A percentile compares a stretch with the other conserved stretches of the same genome.
Evolutionary conservation across 129 eudicot species (phyloP).

Genomic region (Pseudognaphalium luteoalbum): DNA sequence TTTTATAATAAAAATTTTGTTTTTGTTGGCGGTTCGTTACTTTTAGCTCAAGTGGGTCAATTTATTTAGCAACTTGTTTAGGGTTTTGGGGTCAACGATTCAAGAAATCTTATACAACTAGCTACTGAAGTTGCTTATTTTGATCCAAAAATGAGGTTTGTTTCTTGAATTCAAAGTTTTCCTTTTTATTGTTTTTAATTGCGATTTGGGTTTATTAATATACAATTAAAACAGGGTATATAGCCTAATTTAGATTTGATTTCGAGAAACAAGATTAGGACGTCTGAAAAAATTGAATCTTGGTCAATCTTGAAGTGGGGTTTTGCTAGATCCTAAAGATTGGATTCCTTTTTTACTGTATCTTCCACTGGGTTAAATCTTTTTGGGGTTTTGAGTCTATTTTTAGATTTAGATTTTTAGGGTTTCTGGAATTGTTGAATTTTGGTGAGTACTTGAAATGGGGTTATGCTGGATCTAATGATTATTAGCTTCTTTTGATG

Average conservation of each 20-base stretch:
- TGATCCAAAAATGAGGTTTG: conserved; percentile 27
- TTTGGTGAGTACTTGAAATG: conserved; percentile 6
- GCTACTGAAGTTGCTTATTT: conserved; percentile 12
- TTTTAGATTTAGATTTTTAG: conserved; percentile 2
- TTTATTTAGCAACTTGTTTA: neutral
- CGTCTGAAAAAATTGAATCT: conserved; percentile 17
- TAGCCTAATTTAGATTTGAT: neutral
- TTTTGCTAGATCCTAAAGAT: conserved; percentile 23
- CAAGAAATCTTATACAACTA: conserved; percentile 19
- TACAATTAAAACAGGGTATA: conserved; percentile 18
- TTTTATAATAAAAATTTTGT: neutral
- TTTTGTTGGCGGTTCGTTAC: conserved; percentile 1
- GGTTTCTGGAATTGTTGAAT: conserved; percentile 10
- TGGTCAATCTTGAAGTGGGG: conserved; percentile 22
- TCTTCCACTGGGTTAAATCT: conserved; percentile 14
- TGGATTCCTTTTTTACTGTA: neutral
- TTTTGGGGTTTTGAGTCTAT: conserved; percentile 14
- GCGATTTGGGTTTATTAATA: conserved; percentile 7
- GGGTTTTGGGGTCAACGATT: conserved; percentile 34
- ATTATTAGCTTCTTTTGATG: conserved; percentile 14
- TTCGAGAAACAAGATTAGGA: conserved; percentile 7
- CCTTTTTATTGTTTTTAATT: neutral
- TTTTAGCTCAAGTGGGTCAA: conserved; percentile 26
- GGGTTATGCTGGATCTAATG: conserved; percentile 14
- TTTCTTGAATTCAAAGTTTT: conserved; percentile 19